A percentile compares a stretch with the other conserved stretches of the same genome.
Evolutionary conservation across 306 rosid genomes (phyloP).

Genomic region (Acacia acuminata): DNA sequence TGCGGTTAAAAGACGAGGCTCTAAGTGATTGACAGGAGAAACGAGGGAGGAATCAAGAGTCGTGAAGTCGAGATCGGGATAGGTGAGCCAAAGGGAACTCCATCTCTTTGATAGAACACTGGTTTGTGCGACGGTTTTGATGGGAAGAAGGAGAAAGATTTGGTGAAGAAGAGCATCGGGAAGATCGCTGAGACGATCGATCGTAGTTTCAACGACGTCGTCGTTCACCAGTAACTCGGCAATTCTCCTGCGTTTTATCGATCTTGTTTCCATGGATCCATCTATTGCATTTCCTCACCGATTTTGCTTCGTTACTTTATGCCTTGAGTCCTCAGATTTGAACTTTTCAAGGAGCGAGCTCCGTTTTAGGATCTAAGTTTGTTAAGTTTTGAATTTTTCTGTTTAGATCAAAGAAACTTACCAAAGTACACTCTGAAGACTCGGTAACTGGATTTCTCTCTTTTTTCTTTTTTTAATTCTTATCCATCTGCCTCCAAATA

Average conservation of each 20-base stretch:
- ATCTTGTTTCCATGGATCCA: conserved; percentile 70
- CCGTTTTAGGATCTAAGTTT: conserved; percentile 34
- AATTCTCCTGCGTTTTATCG: conserved; percentile 49
- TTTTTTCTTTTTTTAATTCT: not conserved
- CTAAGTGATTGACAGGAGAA: conserved; percentile 19
- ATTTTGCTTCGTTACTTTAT: not conserved
- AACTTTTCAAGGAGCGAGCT: conserved; percentile 54
- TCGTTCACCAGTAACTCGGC: not conserved
- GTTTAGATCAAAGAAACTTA: conserved; percentile 20
- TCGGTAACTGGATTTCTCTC: conserved; percentile 20
- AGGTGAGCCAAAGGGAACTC: conserved; percentile 65
- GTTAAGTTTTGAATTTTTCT: conserved; percentile 28
- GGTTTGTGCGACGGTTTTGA: conserved; percentile 63
- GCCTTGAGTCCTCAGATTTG: conserved; percentile 40
- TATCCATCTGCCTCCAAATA: too few species aligned
- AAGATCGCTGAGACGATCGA: conserved; percentile 68
- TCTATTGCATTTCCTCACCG: not conserved
- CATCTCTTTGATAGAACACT: conserved; percentile 67
- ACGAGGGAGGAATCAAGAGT: conserved; percentile 31
- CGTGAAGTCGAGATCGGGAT: conserved; percentile 85
- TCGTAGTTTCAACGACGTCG: conserved; percentile 14
- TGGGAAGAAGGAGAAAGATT: conserved; percentile 61
- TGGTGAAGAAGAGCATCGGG: conserved; percentile 73
- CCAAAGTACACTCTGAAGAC: conserved; percentile 25
- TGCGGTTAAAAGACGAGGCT: conserved; percentile 18